Percentiles rank a stretch among this genome's conserved stretches.
phyloP scores from a whole-genome alignment of 2,329 filamentous ascomycete genomes.

The Talaromyces sp. region DNA sequence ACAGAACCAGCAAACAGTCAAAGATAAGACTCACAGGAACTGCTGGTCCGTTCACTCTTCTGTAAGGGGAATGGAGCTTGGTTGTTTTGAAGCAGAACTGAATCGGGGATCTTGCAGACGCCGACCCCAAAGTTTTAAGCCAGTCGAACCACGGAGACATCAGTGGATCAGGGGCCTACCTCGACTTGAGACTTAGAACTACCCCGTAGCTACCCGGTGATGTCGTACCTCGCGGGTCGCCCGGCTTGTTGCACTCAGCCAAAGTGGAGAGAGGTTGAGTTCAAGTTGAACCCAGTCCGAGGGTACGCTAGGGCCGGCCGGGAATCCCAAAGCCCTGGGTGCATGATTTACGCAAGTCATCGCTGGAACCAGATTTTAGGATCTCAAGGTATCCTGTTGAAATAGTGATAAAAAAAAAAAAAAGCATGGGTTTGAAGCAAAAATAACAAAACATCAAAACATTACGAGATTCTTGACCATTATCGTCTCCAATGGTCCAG shows the following conservation, averaged over 20 bases:
- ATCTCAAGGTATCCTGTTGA: not conserved
- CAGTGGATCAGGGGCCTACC: not conserved
- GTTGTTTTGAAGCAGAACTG: not conserved
- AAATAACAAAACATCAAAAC: not conserved
- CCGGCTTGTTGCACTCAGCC: not conserved
- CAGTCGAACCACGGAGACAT: not conserved
- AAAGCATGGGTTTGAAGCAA: not conserved
- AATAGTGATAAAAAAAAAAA: not conserved
- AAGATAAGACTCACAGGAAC: constrained; percentile 17
- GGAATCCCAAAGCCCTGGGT: constrained; percentile 2
- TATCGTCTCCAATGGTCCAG: not conserved
- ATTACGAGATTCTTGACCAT: not conserved
- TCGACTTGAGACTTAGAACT: not conserved
- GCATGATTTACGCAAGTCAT: constrained; percentile 16
- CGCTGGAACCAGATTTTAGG: not conserved
- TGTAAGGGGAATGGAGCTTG: constrained; percentile 20
- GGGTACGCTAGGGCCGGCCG: constrained; percentile 6
- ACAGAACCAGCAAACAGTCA: constrained; percentile 4
- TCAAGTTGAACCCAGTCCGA: constrained; percentile 6
- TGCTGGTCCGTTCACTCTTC: constrained; percentile 24
- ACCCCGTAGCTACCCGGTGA: not conserved
- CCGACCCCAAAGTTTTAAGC: not conserved
- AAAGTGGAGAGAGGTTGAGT: constrained; percentile 4
- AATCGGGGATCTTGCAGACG: constrained; percentile 16
- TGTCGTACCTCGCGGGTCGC: not conserved